Evolutionary conservation across 352 stramenopile genomes (phyloP).

Genomic region (Phytophthora colocasiae): DNA sequence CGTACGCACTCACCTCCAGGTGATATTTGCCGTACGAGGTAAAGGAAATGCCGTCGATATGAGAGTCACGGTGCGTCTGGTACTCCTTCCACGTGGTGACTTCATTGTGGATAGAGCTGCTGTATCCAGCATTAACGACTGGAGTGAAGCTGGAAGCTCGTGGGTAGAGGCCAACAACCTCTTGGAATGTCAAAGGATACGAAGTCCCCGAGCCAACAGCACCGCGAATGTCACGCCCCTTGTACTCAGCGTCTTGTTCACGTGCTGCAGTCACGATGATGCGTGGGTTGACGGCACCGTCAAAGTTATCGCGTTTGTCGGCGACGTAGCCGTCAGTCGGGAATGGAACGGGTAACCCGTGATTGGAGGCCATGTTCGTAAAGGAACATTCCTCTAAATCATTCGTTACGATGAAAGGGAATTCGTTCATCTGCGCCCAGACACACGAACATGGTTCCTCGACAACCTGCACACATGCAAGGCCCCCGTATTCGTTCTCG

Average conservation of each 20-base stretch:
- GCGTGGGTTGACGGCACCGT: slow-evolving; percentile 15
- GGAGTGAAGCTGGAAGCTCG: slow-evolving; percentile 14
- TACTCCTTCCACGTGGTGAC: slow-evolving; percentile 63
- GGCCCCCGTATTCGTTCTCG: slow-evolving; percentile 20
- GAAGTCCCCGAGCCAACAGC: slow-evolving; percentile 3
- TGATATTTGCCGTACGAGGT: slow-evolving; percentile 60
- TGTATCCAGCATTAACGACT: slow-evolving; percentile 2
- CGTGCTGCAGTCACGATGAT: slow-evolving; percentile 22
- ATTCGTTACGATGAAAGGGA: slow-evolving; percentile 35
- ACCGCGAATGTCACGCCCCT: slow-evolving; percentile 13
- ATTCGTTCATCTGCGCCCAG: slow-evolving; percentile 47
- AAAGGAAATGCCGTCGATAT: slow-evolving; percentile 55
- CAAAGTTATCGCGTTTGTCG: slow-evolving; percentile 44
- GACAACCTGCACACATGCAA: slow-evolving; percentile 34
- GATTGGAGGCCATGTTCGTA: slow-evolving; percentile 42
- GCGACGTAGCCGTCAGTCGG: slow-evolving; percentile 65
- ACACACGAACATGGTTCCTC: slow-evolving; percentile 47
- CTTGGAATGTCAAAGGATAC: slow-evolving; percentile 16
- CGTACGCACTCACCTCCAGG: slow-evolving; percentile 54
- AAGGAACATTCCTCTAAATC: slow-evolving; percentile 43
- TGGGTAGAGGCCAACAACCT: slow-evolving; percentile 16
- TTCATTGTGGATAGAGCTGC: slow-evolving; percentile 3
- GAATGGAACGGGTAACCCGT: slow-evolving; percentile 53
- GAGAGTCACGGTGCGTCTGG: slow-evolving; percentile 39
- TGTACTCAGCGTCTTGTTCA: slow-evolving; percentile 30